A percentile compares a stretch with the other conserved stretches of the same genome.
Conservation (phyloP, 2,329 filamentous ascomycete species). For the Penicillium sp. region DNA sequence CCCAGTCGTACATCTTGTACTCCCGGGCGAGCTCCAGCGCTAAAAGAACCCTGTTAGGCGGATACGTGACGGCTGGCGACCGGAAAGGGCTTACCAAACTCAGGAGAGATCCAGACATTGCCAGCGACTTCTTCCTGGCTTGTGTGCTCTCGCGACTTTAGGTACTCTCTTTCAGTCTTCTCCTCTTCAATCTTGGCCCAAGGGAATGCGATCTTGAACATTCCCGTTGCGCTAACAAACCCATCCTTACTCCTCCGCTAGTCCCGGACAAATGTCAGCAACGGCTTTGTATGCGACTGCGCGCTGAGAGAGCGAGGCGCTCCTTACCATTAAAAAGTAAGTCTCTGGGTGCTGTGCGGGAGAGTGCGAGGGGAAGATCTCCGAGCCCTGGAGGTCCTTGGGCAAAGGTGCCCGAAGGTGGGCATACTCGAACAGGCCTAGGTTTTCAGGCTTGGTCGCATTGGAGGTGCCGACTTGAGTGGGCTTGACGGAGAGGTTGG, state of each 20-base stretch:
- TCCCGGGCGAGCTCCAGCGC: constrained; percentile 83
- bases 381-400: constrained; percentile 81
- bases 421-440: constrained; percentile 92
- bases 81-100: constrained; percentile 56
- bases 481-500: constrained; percentile 81
- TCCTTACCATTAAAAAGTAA: constrained; percentile 86
- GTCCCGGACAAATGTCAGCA: constrained; percentile 7
- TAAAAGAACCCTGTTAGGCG: constrained; percentile 26
- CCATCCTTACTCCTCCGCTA: constrained; percentile 67
- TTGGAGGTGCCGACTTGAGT: constrained; percentile 69
- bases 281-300: background rate
- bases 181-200: constrained; percentile 65
- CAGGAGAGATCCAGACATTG: constrained; percentile 92
- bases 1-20: constrained; percentile 84
- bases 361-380: constrained; percentile 80
- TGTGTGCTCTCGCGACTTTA: constrained; percentile 79
- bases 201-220: constrained; percentile 71
- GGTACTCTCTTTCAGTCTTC: constrained; percentile 65
- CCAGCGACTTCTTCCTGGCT: constrained; percentile 91
- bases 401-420: constrained; percentile 91
- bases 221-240: constrained; percentile 66
- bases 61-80: constrained; percentile 1
- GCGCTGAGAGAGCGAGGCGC: background rate
- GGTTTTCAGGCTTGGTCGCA: constrained; percentile 70
- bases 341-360: constrained; percentile 70